Conservation (phyloP, 2,329 filamentous ascomycete species). For the Sclerotinia minor region DNA sequence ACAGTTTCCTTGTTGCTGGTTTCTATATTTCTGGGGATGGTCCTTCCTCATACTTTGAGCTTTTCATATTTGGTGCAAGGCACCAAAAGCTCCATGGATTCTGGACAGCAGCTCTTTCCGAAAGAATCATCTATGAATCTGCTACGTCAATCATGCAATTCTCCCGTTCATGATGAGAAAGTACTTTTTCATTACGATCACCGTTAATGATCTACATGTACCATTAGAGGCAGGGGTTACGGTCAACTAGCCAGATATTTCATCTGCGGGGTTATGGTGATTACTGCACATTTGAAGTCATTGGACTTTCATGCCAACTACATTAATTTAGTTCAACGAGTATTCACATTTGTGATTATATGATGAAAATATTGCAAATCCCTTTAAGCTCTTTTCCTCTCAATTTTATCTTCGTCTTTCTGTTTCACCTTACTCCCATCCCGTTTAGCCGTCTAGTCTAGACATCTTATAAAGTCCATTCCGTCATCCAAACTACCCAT, state of each 20-base stretch:
- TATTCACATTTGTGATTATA: neutral
- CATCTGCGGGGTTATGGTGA: neutral
- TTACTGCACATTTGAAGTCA: constrained; percentile 6
- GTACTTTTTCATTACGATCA: neutral
- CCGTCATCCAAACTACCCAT: neutral
- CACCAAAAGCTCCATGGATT: neutral
- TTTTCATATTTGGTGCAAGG: constrained; percentile 6
- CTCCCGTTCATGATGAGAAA: neutral
- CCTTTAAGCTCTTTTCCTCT: neutral
- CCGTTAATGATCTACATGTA: constrained; percentile 1
- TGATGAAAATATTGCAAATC: constrained; percentile 1
- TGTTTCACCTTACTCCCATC: neutral
- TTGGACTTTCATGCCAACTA: neutral
- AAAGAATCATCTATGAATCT: neutral
- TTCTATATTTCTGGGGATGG: neutral
- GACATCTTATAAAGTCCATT: neutral
- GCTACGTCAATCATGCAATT: neutral
- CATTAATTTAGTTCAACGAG: neutral
- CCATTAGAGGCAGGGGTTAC: neutral
- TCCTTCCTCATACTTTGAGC: neutral
- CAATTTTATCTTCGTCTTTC: neutral
- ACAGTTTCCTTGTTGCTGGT: neutral
- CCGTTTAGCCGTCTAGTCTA: neutral
- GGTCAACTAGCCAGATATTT: neutral
- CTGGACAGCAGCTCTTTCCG: neutral